A percentile compares a stretch with the other conserved stretches of the same genome.
phyloP scores from a whole-genome alignment of 148 eudicot species.

The Rhododendron griersonianum region DNA sequence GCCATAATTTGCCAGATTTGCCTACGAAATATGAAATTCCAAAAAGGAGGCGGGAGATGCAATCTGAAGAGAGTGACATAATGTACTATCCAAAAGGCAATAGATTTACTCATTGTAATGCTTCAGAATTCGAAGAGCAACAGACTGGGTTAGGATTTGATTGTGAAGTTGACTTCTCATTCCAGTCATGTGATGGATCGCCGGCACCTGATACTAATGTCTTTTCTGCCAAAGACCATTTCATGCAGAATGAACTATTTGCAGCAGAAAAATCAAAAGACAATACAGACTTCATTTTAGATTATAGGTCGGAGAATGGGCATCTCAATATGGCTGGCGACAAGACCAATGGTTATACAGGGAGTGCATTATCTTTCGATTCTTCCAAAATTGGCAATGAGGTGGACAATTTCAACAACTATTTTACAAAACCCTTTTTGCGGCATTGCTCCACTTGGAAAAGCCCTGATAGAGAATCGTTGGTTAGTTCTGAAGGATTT shows the following conservation, averaged over 20 bases:
- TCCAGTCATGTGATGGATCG: conserved; percentile 19
- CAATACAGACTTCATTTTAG: conserved; percentile 9
- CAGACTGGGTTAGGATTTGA: conserved; percentile 16
- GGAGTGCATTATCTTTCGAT: conserved; percentile 15
- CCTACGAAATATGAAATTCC: conserved; percentile 26
- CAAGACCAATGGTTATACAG: conserved; percentile 11
- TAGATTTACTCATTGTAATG: conserved; percentile 8
- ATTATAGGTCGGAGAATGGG: conserved; percentile 24
- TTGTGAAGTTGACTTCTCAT: conserved; percentile 17
- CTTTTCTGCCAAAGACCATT: conserved; percentile 18
- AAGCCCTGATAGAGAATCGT: conserved; percentile 23
- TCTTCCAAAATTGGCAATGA: conserved; percentile 17
- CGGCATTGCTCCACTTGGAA: conserved; percentile 31
- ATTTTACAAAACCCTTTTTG: conserved; percentile 24
- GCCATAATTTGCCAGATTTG: conserved; percentile 31
- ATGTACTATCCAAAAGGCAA: conserved; percentile 15
- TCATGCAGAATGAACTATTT: conserved; percentile 13
- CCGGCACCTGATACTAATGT: conserved; percentile 12
- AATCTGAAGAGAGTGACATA: conserved; percentile 19
- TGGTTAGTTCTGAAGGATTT: conserved; percentile 25
- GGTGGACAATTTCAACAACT: conserved; percentile 6
- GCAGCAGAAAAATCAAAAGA: conserved; percentile 9
- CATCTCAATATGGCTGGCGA: conserved; percentile 17
- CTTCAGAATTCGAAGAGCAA: conserved; percentile 20
- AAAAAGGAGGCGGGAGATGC: conserved; percentile 37